Evolutionary conservation across 768 basidiomycete genomes (phyloP).

Genomic region (Dendrothele bispora): DNA sequence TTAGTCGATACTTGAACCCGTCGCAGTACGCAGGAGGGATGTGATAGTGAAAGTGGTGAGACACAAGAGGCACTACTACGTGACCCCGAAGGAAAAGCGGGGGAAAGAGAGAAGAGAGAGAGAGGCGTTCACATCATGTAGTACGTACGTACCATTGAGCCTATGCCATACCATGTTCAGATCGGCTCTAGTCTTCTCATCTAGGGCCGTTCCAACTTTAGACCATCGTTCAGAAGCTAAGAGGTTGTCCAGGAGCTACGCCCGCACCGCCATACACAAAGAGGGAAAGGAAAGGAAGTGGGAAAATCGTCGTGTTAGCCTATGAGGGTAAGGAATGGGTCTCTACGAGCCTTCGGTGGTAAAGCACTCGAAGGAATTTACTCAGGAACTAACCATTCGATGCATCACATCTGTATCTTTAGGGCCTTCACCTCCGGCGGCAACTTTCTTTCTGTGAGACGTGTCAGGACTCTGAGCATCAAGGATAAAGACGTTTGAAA

Average conservation of each 20-base stretch:
- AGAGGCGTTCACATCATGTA: no score
- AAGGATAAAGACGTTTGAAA: not conserved
- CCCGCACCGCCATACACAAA: no score
- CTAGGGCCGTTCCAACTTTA: conserved; percentile 44
- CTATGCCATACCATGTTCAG: conserved; percentile 61
- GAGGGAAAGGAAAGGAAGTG: no score
- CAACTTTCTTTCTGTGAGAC: conserved; percentile 37
- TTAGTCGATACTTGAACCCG: not conserved
- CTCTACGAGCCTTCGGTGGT: no score
- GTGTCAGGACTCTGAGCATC: not conserved
- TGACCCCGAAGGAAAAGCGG: no score
- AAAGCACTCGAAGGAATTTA: no score
- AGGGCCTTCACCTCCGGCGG: conserved; percentile 45
- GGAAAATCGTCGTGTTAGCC: not conserved
- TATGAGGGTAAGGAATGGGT: not conserved
- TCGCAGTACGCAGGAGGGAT: not conserved
- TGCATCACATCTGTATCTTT: conserved; percentile 57
- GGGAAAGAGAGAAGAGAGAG: not conserved
- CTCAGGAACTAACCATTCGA: conserved; percentile 44
- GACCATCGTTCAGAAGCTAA: conserved; percentile 50
- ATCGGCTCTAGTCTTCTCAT: conserved; percentile 39
- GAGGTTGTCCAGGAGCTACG: conserved; percentile 58
- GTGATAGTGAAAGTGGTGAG: not conserved
- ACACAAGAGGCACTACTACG: no score
- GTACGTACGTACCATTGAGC: conserved; percentile 43